Evolutionary conservation across 345 rosid species (phyloP), one percentile per base, ranked within the genome.

Genomic region (Lepidium didymum): DNA sequence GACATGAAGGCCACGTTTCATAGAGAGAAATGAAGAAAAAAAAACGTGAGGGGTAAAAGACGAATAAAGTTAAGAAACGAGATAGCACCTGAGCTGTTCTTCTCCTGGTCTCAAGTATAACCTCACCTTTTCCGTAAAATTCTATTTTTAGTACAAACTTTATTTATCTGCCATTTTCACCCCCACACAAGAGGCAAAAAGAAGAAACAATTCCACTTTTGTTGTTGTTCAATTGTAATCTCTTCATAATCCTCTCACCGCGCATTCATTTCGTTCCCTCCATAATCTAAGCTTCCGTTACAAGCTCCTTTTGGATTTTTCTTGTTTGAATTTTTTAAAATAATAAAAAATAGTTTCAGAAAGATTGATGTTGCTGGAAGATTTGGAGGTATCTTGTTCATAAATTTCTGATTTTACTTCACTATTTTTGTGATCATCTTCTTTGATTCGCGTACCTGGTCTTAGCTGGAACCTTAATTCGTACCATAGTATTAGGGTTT

Each of bases 241-340:
- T 44, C 66, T 45, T 10, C 70, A 31, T 4, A 16, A 40, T 63
- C 64, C 12, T 64, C 62, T 53, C 69, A 44, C 66, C 62, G 7
- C 64, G 68, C 70, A 62, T 56, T 75, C 47, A 55, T 68, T 55
- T 54, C 69, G 35, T 68, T 68, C 78, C 78, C 74, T 69, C 69
- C 78, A 69, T 62, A 14, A 68, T 55, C 70, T 52, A 75, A 68
- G 16, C 74, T 75, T 75, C 78, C 78, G 78, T 75, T 68, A 68
- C 78, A 68, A 46, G 47, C 15, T 44, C 23, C 36, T 11, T 40
- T 31, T 25, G 23, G 35, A 3, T 7, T 72, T 27, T 38, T 70
- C 19, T 10, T 63, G 41, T 73, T 67, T 74, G 57, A 53, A 50
- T 54, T 61, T 52, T 41, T 8, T 0, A 3, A 34, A 16, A 7